These are phyloP conservation scores for Akanthomyces lecanii DNA, from an alignment of 2,329 filamentous ascomycete genomes.

Conservation along the genomic window DNA sequence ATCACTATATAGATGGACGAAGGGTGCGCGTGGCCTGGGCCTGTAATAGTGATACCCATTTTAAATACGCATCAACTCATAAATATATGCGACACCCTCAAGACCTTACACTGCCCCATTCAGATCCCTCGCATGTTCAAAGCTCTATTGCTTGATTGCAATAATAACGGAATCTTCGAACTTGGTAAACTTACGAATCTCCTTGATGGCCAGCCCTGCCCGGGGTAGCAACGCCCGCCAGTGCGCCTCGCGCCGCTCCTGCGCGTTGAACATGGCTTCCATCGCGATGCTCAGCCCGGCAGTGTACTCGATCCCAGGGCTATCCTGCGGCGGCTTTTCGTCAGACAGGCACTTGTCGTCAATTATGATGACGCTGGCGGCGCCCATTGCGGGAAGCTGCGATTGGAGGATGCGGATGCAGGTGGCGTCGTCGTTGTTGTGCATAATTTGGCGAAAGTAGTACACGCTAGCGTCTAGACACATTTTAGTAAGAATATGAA, in stretches of 20 bases:
- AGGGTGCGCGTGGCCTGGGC: slow-evolving; percentile 32
- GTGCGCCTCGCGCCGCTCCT: slow-evolving; percentile 24
- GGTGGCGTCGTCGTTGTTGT: slow-evolving; percentile 25
- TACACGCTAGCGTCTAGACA: slow-evolving; percentile 23
- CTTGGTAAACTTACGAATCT: slow-evolving; percentile 23
- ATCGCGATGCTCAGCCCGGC: slow-evolving; percentile 24
- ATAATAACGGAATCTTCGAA: slow-evolving; percentile 24
- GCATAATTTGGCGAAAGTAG: slow-evolving; percentile 28
- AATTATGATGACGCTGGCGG: slow-evolving; percentile 24
- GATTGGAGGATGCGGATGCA: slow-evolving; percentile 23
- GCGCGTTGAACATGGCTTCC: slow-evolving; percentile 24
- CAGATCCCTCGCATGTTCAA: background rate
- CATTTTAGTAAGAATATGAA: background rate
- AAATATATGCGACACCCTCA: background rate
- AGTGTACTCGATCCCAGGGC: slow-evolving; percentile 22
- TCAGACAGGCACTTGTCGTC: slow-evolving; percentile 24
- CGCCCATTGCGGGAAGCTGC: slow-evolving; percentile 20
- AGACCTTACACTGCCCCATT: background rate
- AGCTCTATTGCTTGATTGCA: slow-evolving; percentile 11
- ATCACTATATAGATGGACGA: slow-evolving; percentile 51
- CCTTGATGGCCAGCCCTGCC: slow-evolving; percentile 22
- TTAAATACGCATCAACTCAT: background rate
- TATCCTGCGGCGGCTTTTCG: slow-evolving; percentile 18
- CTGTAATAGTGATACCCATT: slow-evolving; percentile 22
- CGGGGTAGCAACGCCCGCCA: slow-evolving; percentile 22